phyloP scores from a whole-genome alignment of 768 basidiomycete genomes.

The Leccinum sublutescens region DNA sequence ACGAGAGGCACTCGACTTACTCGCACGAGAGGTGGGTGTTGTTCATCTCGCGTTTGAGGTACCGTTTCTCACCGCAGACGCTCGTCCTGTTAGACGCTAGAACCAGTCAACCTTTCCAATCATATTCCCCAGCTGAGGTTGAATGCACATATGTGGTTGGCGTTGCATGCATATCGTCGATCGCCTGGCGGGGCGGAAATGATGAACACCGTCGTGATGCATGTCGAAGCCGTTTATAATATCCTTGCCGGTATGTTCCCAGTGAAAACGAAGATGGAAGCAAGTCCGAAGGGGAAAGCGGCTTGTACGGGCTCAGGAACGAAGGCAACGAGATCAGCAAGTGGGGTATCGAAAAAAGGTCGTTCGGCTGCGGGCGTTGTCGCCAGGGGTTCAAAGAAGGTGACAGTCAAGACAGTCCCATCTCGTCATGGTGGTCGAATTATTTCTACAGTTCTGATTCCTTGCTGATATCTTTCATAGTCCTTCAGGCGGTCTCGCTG shows the following conservation, averaged over 20 bases:
- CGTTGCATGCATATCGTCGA: constrained; percentile 65
- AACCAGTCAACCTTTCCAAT: constrained; percentile 29
- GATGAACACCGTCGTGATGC: constrained; percentile 44
- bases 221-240: constrained; percentile 52
- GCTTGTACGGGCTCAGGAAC: constrained; percentile 20
- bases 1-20: constrained; percentile 41
- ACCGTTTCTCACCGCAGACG: background rate
- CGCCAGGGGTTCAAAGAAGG: constrained; percentile 13
- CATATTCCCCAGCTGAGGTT: constrained; percentile 50
- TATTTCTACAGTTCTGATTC: background rate
- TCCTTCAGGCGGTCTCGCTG: constrained; percentile 17
- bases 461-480: constrained; percentile 4
- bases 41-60: background rate
- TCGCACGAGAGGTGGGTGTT: constrained; percentile 40
- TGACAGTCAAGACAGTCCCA: constrained; percentile 38
- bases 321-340: constrained; percentile 7
- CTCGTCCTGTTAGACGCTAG: constrained; percentile 25
- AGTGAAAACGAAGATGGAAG: constrained; percentile 13
- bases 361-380: constrained; percentile 15
- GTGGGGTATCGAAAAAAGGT: constrained; percentile 38
- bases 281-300: constrained; percentile 21
- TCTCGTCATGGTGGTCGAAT: constrained; percentile 38
- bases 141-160: constrained; percentile 62
- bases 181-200: constrained; percentile 39
- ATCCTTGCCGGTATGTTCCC: constrained; percentile 43